These are phyloP conservation scores for Aspergillus leporis DNA, from an alignment of 495 filamentous ascomycete species.

Conservation along the genomic window DNA sequence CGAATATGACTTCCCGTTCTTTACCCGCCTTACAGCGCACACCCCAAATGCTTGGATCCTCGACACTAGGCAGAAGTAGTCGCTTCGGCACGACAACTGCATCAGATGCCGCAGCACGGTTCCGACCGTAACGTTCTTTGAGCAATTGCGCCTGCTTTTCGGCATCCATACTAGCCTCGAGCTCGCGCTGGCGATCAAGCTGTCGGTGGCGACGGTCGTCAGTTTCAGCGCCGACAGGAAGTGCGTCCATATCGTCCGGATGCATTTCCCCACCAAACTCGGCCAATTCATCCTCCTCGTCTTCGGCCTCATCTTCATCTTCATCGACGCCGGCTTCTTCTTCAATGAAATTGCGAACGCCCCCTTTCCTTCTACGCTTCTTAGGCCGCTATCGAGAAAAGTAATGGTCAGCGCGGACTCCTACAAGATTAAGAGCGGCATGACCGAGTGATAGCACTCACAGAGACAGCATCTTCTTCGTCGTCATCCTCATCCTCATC, in stretches of 20 bases:
- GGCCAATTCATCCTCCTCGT: constrained; percentile 79
- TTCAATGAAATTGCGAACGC: constrained; percentile 83
- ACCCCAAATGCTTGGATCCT: constrained; percentile 96
- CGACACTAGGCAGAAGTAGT: constrained; percentile 85
- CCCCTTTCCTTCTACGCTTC: constrained; percentile 71
- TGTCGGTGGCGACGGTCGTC: constrained; percentile 94
- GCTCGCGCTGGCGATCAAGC: constrained; percentile 87
- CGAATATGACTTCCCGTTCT: constrained; percentile 84
- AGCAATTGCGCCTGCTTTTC: constrained; percentile 89
- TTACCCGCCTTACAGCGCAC: constrained; percentile 92
- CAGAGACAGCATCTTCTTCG: constrained; percentile 61
- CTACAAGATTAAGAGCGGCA: constrained; percentile 3
- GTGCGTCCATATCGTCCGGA: constrained; percentile 82
- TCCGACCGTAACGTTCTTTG: constrained; percentile 78
- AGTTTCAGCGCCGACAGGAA: constrained; percentile 73
- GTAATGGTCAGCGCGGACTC: constrained; percentile 13
- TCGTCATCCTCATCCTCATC: constrained; percentile 51
- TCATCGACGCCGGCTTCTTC: constrained; percentile 96
- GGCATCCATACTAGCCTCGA: constrained; percentile 80
- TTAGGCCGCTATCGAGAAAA: constrained; percentile 63
- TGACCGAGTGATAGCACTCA: constrained; percentile 27
- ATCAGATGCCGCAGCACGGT: constrained; percentile 55
- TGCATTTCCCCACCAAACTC: constrained; percentile 89
- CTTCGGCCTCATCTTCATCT: constrained; percentile 89
- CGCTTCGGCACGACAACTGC: constrained; percentile 78